Conservation (phyloP, 495 filamentous ascomycete genomes). For the Sabuloglossum arenarium region DNA sequence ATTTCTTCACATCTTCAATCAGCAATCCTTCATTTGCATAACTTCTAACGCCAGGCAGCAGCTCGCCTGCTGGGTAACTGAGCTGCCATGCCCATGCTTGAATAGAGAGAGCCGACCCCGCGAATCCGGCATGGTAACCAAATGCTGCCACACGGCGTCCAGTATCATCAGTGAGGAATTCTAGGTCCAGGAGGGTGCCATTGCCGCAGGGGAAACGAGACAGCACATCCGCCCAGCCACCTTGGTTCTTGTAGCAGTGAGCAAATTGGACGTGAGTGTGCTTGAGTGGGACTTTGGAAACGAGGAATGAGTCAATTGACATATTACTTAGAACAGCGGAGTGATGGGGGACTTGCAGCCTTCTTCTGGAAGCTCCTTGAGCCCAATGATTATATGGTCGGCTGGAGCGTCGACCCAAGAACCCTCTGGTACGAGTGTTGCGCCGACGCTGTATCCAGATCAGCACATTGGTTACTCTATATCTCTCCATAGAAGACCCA, state of each 20-base stretch:
- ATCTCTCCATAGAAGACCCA: too few species aligned
- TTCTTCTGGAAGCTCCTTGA: conserved; percentile 88
- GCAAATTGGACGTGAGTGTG: conserved; percentile 75
- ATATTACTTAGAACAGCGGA: neutral
- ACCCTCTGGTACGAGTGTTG: conserved; percentile 57
- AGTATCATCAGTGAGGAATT: conserved; percentile 64
- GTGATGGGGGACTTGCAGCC: conserved; percentile 33
- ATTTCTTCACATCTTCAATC: conserved; percentile 48
- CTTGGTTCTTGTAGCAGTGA: conserved; percentile 71
- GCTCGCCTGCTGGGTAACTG: conserved; percentile 36
- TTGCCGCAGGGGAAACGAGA: conserved; percentile 63
- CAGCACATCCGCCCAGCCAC: conserved; percentile 65
- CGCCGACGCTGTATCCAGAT: conserved; percentile 33
- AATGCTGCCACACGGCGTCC: conserved; percentile 62
- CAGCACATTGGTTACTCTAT: too few species aligned
- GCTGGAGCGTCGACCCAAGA: conserved; percentile 61
- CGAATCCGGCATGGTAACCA: conserved; percentile 66
- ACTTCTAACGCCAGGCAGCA: conserved; percentile 44
- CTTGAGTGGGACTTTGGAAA: conserved; percentile 44
- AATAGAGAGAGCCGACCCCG: conserved; percentile 61
- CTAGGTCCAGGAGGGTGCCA: conserved; percentile 71
- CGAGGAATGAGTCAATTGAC: neutral
- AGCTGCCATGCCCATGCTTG: conserved; percentile 83
- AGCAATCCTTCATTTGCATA: conserved; percentile 62
- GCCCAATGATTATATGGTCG: conserved; percentile 68